Conservation (phyloP, 257 asterid genomes). For the Penstemon eatonii region DNA sequence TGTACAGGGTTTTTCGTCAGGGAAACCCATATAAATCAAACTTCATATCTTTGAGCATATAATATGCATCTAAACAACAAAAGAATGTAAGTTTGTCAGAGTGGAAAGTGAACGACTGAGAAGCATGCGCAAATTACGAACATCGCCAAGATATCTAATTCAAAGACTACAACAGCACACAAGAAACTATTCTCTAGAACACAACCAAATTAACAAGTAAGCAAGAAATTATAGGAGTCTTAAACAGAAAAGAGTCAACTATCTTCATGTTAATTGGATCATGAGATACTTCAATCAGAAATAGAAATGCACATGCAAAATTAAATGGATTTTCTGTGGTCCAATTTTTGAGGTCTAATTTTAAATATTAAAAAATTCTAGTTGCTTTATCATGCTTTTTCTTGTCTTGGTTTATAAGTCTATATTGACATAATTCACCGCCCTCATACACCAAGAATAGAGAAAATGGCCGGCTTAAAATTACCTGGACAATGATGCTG, state of each 20-base stretch:
- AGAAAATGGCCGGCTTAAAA: background rate
- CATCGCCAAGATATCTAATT: background rate
- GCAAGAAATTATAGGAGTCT: background rate
- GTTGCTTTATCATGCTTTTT: slow-evolving; percentile 12
- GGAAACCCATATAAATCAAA: background rate
- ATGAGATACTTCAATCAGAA: slow-evolving; percentile 1
- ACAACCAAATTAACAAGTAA: background rate
- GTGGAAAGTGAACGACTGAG: background rate
- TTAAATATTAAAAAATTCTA: slow-evolving; percentile 7
- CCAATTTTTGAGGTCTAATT: background rate
- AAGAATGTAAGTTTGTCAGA: background rate
- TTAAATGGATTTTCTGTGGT: background rate
- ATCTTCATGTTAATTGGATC: background rate
- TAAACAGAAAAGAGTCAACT: background rate
- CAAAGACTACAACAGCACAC: background rate
- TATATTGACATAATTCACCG: background rate
- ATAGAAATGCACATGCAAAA: background rate
- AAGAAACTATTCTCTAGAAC: background rate
- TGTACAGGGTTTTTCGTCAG: background rate
- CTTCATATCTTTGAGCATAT: background rate
- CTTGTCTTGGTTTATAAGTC: background rate
- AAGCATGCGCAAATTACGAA: background rate
- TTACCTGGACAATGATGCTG: slow-evolving; percentile 84
- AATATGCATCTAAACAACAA: background rate
- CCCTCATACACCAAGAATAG: slow-evolving; percentile 5